phyloP scores from a whole-genome alignment of 2,329 filamentous ascomycete genomes.

The Paraconiothyrium brasiliense region DNA sequence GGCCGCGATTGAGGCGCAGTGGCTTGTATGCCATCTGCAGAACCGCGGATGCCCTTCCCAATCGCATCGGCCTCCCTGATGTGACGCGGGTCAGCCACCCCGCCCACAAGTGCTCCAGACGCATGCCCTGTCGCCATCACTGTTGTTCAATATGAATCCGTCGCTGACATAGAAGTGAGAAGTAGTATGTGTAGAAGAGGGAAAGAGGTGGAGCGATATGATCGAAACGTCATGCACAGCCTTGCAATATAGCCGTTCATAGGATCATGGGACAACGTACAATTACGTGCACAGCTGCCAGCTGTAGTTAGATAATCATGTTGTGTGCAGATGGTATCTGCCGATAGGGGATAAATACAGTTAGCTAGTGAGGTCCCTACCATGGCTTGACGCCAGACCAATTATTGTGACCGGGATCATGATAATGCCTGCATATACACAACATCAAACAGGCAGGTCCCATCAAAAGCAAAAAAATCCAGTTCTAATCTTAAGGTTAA shows the following conservation, averaged over 20 bases:
- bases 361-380: neutral
- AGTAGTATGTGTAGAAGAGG: neutral
- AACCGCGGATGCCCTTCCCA: neutral
- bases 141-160: neutral
- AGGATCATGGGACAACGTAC: neutral
- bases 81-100: constrained; percentile 1
- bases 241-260: neutral
- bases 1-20: neutral
- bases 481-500: neutral
- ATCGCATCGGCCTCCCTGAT: neutral
- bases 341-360: neutral
- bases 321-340: neutral
- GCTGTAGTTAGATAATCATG: neutral
- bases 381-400: neutral
- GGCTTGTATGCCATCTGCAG: neutral
- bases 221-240: neutral
- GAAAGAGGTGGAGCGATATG: neutral
- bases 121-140: constrained; percentile 6
- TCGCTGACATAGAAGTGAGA: neutral
- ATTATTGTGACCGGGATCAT: neutral
- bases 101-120: constrained; percentile 5
- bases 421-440: neutral
- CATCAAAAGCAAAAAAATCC: neutral
- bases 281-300: neutral
- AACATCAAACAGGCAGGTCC: constrained; percentile 6